These are phyloP conservation scores for Neofusicoccum kwambonambiense DNA, from an alignment of 2,329 filamentous ascomycete genomes.

Conservation along the genomic window DNA sequence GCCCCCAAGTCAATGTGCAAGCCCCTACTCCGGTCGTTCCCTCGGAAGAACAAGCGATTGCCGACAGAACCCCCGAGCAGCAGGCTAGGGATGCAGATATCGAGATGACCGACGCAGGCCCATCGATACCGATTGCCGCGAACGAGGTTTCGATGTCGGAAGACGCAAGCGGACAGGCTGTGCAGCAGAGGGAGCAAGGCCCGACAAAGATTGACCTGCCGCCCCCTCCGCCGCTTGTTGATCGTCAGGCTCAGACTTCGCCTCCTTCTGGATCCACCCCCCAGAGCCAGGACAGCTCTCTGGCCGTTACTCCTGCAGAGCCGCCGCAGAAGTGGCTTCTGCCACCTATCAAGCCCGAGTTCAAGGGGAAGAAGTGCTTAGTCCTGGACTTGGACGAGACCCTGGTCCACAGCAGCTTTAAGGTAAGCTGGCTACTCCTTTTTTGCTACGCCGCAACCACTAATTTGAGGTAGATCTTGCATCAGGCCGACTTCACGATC, in stretches of 20 bases:
- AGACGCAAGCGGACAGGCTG: constrained; percentile 21
- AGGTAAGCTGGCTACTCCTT: constrained; percentile 58
- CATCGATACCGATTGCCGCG: constrained; percentile 49
- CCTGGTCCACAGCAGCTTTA: constrained; percentile 97
- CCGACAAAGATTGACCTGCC: constrained; percentile 51
- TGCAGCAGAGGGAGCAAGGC: constrained; percentile 28
- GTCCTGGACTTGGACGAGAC: constrained; percentile 97
- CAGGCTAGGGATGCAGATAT: constrained; percentile 54
- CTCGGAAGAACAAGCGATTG: constrained; percentile 44
- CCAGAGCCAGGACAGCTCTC: constrained; percentile 32
- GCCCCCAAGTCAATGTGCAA: constrained; percentile 43
- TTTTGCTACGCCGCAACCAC: not conserved
- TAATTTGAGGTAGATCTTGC: constrained; percentile 69
- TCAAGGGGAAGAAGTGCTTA: constrained; percentile 87
- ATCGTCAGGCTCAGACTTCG: constrained; percentile 42
- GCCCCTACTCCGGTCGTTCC: constrained; percentile 46
- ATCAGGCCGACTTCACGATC: constrained; percentile 98
- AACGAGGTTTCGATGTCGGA: constrained; percentile 50
- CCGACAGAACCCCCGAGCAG: constrained; percentile 51
- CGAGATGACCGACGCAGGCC: constrained; percentile 62
- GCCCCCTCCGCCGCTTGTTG: constrained; percentile 54
- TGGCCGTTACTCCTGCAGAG: constrained; percentile 44
- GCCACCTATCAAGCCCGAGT: constrained; percentile 75
- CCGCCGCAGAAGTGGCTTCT: constrained; percentile 70
- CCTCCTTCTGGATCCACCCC: constrained; percentile 42